Evolutionary conservation across 805 yeast species (phyloP).

Genomic region (Scheffersomyces ergatensis): DNA sequence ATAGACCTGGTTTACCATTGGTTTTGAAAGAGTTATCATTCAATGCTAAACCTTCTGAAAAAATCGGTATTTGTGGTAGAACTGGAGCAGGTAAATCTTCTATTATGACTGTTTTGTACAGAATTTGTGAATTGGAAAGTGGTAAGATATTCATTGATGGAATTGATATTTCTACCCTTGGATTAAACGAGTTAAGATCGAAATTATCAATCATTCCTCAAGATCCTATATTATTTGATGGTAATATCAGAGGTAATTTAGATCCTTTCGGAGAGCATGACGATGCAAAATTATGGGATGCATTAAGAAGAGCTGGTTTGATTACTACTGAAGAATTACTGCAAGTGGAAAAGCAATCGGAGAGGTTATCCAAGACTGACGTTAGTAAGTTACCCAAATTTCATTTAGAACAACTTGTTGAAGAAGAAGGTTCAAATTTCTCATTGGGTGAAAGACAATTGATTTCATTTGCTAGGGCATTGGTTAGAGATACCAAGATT

Average conservation of each 20-base stretch:
- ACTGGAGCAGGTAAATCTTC: constrained; percentile 81
- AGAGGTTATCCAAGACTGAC: neutral
- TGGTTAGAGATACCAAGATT: constrained; percentile 34
- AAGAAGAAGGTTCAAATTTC: constrained; percentile 34
- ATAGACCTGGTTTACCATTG: constrained; percentile 55
- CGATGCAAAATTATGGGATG: constrained; percentile 52
- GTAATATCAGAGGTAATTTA: constrained; percentile 51
- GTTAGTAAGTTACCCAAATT: constrained; percentile 26
- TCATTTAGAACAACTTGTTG: constrained; percentile 34
- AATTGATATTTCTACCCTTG: constrained; percentile 47
- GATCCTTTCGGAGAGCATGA: constrained; percentile 54
- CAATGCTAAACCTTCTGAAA: constrained; percentile 52
- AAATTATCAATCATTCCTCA: constrained; percentile 63
- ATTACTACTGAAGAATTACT: constrained; percentile 29
- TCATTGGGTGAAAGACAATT: constrained; percentile 39
- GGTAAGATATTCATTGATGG: constrained; percentile 56
- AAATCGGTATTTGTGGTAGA: constrained; percentile 80
- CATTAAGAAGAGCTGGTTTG: constrained; percentile 52
- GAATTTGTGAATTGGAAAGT: constrained; percentile 45
- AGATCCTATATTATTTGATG: constrained; percentile 62
- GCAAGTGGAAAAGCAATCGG: constrained; percentile 8
- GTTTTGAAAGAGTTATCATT: constrained; percentile 46
- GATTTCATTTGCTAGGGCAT: constrained; percentile 36
- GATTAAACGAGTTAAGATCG: constrained; percentile 48
- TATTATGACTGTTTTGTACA: constrained; percentile 58